These are phyloP conservation scores for Eucalyptus brandiana DNA, from an alignment of 345 rosid species.

Conservation along the genomic window DNA sequence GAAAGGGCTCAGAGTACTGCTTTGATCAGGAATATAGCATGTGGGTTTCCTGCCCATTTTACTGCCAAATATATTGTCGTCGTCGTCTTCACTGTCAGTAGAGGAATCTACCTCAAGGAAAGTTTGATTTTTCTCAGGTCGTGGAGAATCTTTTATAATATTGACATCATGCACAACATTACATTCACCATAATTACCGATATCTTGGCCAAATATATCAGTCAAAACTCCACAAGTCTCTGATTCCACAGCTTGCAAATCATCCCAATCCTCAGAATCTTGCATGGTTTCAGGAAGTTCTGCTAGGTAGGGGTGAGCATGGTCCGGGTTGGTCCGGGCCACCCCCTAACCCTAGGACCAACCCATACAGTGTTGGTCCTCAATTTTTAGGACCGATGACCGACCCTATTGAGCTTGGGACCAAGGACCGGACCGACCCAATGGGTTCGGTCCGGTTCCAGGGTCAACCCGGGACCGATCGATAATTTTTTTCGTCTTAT, in stretches of 20 bases:
- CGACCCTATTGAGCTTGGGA: too few relatives aligned
- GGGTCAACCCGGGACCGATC: too few relatives aligned
- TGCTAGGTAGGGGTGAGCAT: too few relatives aligned
- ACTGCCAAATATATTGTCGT: background rate
- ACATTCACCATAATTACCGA: background rate
- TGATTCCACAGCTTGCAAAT: slow-evolving; percentile 33
- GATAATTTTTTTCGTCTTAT: too few relatives aligned
- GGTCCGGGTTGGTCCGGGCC: too few relatives aligned
- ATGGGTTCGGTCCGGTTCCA: too few relatives aligned
- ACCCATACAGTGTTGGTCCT: too few relatives aligned
- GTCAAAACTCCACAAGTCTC: too few relatives aligned
- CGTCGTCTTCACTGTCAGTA: slow-evolving; percentile 26
- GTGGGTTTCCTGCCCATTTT: background rate
- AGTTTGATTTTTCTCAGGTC: slow-evolving; percentile 4
- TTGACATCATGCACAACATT: slow-evolving; percentile 10
- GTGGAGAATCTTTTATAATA: slow-evolving; percentile 43
- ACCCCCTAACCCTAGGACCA: too few relatives aligned
- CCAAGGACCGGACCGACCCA: too few relatives aligned
- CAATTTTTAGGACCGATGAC: too few relatives aligned
- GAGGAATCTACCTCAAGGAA: slow-evolving; percentile 55
- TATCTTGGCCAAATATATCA: background rate
- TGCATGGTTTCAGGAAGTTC: too few relatives aligned
- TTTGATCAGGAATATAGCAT: background rate
- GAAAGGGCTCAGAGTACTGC: background rate
- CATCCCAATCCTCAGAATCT: slow-evolving; percentile 12